Evolutionary conservation across 2,329 filamentous ascomycete species (phyloP).

Genomic region (Fusarium torulosum): DNA sequence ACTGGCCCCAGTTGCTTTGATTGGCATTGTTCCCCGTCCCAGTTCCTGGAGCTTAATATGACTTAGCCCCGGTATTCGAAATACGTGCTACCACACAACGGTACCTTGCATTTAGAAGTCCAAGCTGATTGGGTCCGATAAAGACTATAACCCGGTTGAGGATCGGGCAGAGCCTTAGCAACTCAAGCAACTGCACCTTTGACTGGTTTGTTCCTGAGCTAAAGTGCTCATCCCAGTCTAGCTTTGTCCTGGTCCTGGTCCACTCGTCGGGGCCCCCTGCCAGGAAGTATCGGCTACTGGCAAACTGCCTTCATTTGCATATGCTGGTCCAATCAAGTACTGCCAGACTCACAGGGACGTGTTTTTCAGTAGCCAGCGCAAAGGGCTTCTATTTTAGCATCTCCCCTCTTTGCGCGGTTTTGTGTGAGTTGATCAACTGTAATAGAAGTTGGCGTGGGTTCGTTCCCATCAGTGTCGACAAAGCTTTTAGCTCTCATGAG

Average conservation of each 20-base stretch:
- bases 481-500: constrained; percentile 15
- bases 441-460: constrained; percentile 31
- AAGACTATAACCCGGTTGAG: constrained; percentile 33
- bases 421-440: constrained; percentile 26
- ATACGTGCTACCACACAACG: constrained; percentile 33
- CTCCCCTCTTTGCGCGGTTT: constrained; percentile 45
- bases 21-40: constrained; percentile 35
- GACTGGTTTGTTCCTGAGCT: constrained; percentile 47
- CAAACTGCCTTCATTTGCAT: constrained; percentile 17
- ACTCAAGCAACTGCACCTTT: constrained; percentile 43
- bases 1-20: constrained; percentile 26
- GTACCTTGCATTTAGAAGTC: constrained; percentile 43
- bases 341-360: constrained; percentile 35
- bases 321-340: constrained; percentile 38
- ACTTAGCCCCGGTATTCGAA: constrained; percentile 43
- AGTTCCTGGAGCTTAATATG: constrained; percentile 31
- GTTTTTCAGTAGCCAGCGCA: constrained; percentile 38
- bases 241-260: constrained; percentile 34
- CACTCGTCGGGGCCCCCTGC: constrained; percentile 23
- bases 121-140: constrained; percentile 39
- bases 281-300: constrained; percentile 36
- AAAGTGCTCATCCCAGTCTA: constrained; percentile 36
- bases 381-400: constrained; percentile 34
- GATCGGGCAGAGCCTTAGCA: constrained; percentile 35
- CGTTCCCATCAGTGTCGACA: constrained; percentile 8